Evolutionary conservation across 2,329 filamentous ascomycete species (phyloP), one percentile per base, ranked within the genome.

Genomic region (Pyricularia pennisetigena): DNA sequence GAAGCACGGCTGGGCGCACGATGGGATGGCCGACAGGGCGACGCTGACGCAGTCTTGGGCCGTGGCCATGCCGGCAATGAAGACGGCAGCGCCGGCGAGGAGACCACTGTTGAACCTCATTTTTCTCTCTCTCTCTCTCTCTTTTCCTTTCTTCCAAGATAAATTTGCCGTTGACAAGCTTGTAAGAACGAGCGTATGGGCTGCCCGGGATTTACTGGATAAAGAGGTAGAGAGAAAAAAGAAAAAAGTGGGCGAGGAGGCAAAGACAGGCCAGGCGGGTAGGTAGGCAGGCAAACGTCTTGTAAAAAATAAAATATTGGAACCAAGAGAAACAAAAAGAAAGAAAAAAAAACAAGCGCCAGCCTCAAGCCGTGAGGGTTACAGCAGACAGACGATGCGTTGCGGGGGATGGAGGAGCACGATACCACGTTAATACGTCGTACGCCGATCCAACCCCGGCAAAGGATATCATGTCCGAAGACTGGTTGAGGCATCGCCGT

Each of bases 1-100:
- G 70, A 77, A 76, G 71, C 76, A 78, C 7, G 70, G 61, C 66
- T 76, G 75, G 3, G 76, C 76, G 70, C 76, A 78, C 7, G 41
- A 41, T 8, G 75, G 76, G 63, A 77, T 75, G 54, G 68, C 71
- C 54, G 70, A 68, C 68, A 74, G 69, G 64, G 75, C 73, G 28
- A 74, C 71, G 66, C 70, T 71, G 59, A 71, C 67, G 70, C 74
- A 75, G 70, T 73, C 69, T 59, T 67, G 59, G n/a, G 66, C 66
- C n/a, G 32, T 26, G 23, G 66, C 30, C 30, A 63, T 14, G 32
- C 29, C n/a, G 29, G 57, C 66, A 20, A 67, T 14, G n/a, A 61
- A 23, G 57, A 26, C 66, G 28, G 28, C 57, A 30, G 59, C 24
- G 66, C 57, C 54, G 66, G 14, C 30, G 29, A 64, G 29, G 28